phyloP scores from a whole-genome alignment of 345 rosid species.

The Euphorbia pulcherrima region DNA sequence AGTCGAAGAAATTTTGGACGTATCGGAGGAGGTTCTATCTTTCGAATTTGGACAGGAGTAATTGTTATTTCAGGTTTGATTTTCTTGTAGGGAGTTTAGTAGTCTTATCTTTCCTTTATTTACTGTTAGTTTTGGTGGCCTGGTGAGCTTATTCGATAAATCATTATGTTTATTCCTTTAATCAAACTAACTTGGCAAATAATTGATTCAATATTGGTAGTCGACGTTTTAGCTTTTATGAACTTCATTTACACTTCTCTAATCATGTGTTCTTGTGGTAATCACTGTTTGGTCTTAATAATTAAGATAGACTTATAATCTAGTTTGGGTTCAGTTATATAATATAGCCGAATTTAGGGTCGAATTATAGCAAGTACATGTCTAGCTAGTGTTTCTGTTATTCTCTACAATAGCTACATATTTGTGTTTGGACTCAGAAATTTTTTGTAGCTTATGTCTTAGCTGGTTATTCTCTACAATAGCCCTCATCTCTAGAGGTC shows the following conservation, averaged over 20 bases:
- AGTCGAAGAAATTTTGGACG: constrained; percentile 63
- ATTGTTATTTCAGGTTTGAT: neutral
- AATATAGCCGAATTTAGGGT: neutral
- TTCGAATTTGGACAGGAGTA: constrained; percentile 21
- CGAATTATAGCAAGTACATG: too few relatives aligned
- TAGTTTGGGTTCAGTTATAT: neutral
- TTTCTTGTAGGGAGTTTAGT: neutral
- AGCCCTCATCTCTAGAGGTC: too few relatives aligned
- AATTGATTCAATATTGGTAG: constrained; percentile 6
- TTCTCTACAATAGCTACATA: too few relatives aligned
- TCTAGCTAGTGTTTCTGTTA: too few relatives aligned
- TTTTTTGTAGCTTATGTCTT: too few relatives aligned
- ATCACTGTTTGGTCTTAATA: neutral
- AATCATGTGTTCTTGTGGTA: neutral
- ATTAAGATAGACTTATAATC: neutral
- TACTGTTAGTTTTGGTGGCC: constrained; percentile 11
- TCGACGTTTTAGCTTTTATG: neutral
- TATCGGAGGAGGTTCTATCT: constrained; percentile 52
- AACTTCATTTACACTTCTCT: neutral
- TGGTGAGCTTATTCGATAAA: neutral
- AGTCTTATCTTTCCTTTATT: too few relatives aligned
- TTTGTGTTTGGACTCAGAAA: too few relatives aligned
- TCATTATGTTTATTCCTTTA: neutral
- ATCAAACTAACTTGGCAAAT: neutral
- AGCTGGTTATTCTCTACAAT: too few relatives aligned